Conservation (phyloP, 768 basidiomycete genomes). For the Kwoniella europaea region DNA sequence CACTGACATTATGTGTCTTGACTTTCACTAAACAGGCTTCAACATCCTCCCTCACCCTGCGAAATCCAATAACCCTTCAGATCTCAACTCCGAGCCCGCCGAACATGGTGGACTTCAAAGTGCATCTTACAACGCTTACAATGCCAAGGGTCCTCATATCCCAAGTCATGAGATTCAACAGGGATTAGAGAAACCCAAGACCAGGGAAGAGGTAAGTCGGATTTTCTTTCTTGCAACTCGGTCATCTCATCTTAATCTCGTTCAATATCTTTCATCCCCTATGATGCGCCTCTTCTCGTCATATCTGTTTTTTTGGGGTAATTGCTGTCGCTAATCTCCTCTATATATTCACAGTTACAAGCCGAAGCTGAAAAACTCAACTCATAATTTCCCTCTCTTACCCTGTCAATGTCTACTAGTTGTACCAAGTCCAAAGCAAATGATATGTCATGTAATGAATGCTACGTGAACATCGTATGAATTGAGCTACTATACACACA, state of each 20-base stretch:
- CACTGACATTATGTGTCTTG: too few species aligned
- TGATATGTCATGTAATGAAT: constrained; percentile 10
- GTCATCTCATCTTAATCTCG: not conserved
- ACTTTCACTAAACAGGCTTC: too few species aligned
- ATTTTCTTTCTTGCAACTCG: not conserved
- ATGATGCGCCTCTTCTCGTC: too few species aligned
- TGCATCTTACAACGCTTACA: constrained; percentile 51
- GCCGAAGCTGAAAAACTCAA: constrained; percentile 52
- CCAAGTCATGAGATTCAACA: constrained; percentile 44
- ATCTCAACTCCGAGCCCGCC: constrained; percentile 51
- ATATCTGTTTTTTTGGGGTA: too few species aligned
- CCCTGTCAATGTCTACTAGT: not conserved
- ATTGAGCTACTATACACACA: too few species aligned
- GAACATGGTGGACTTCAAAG: constrained; percentile 49
- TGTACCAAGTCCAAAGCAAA: constrained; percentile 4
- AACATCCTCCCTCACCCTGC: constrained; percentile 58
- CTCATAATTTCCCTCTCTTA: constrained; percentile 33
- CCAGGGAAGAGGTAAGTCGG: constrained; percentile 56
- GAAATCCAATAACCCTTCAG: constrained; percentile 57
- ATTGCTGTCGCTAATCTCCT: constrained; percentile 4
- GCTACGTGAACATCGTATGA: not conserved
- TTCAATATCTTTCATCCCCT: not conserved
- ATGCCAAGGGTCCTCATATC: constrained; percentile 52
- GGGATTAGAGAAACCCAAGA: constrained; percentile 55
- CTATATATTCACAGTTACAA: constrained; percentile 35